Evolutionary conservation across 2,329 filamentous ascomycete genomes (phyloP), one percentile per base, ranked within the genome.

Genomic region (Neopestalotiopsis clavispora): DNA sequence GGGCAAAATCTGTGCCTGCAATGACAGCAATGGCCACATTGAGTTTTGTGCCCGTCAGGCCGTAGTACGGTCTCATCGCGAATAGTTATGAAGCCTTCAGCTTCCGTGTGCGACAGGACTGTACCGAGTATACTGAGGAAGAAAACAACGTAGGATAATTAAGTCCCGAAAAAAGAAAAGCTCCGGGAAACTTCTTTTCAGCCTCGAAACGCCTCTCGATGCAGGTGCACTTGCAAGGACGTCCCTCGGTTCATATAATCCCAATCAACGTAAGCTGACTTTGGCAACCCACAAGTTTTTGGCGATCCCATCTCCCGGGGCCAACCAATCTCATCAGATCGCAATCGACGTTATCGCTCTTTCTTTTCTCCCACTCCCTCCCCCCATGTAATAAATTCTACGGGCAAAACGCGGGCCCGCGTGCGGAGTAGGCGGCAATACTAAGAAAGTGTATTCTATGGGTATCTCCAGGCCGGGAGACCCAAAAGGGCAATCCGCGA

Each of bases 21-120:
- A 71, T 69, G 49, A 69, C 32, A 13, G 69, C 69, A 23, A 71
- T 71, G 40, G 69, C 69, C 56, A 71, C 52, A 12, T 71, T 71
- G 32, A 71, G 68, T 10, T 58, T 65, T 7, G 66, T 68, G 62
- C 69, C 69, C 9, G 60, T 66, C 4, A 71, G 66, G 56, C 69
- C 69, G 42, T 71, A 71, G 49, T 69, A 71, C 3, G 60, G 56
- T 40, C 65, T 68, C 69, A 71, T 71, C 12, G 1, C 32, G 0
- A 32, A 40, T 9, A 17, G 13, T 62, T 40, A 20, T 5, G 34
- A 30, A 10, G 40, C 4, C 7, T 4, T 9, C 59, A 40, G 17
- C 20, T 30, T 40, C 13, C 28, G 49, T n/a, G n/a, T 20, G 34
- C 13, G 32, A n/a, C 9, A 20, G 3, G 17, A 20, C 45, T n/a